Conservation (phyloP, 345 rosid genomes). For the Pistacia integerrima region DNA sequence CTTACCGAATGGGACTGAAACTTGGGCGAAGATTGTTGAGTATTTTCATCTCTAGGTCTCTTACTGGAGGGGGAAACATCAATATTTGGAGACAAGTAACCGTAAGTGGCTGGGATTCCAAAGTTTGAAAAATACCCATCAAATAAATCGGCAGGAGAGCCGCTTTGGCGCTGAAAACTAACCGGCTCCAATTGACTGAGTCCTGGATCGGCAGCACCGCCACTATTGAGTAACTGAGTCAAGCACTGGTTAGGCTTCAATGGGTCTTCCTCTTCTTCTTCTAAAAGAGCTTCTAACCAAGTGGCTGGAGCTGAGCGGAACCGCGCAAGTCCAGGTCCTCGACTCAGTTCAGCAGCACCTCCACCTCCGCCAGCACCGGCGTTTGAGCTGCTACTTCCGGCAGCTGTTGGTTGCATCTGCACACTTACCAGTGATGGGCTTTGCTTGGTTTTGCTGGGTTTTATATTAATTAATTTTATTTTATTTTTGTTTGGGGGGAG, state of each 20-base stretch:
- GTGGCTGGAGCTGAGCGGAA: constrained; percentile 75
- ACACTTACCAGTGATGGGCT: constrained; percentile 11
- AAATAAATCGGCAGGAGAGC: constrained; percentile 71
- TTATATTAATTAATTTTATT: not conserved
- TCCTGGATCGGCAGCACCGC: constrained; percentile 32
- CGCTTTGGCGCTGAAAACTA: constrained; percentile 66
- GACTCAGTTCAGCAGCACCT: constrained; percentile 43
- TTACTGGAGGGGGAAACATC: constrained; percentile 53
- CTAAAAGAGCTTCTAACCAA: constrained; percentile 75
- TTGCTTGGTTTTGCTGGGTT: not conserved
- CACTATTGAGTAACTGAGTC: constrained; percentile 54
- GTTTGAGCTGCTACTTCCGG: constrained; percentile 43
- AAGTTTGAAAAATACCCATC: constrained; percentile 55
- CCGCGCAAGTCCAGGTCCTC: constrained; percentile 52
- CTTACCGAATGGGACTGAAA: constrained; percentile 49
- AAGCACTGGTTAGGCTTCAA: constrained; percentile 64
- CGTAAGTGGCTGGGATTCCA: constrained; percentile 49
- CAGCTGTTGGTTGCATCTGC: constrained; percentile 64
- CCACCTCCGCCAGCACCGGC: constrained; percentile 30
- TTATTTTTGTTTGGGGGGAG: too few relatives aligned
- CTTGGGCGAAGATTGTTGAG: constrained; percentile 36
- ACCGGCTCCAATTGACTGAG: constrained; percentile 29
- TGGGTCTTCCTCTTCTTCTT: constrained; percentile 72
- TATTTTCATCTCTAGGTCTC: constrained; percentile 38
- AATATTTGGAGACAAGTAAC: constrained; percentile 39